Base-by-base conservation (phyloP, 2,329 filamentous ascomycete species). In the Atkinsonella hypoxylon region DNA sequence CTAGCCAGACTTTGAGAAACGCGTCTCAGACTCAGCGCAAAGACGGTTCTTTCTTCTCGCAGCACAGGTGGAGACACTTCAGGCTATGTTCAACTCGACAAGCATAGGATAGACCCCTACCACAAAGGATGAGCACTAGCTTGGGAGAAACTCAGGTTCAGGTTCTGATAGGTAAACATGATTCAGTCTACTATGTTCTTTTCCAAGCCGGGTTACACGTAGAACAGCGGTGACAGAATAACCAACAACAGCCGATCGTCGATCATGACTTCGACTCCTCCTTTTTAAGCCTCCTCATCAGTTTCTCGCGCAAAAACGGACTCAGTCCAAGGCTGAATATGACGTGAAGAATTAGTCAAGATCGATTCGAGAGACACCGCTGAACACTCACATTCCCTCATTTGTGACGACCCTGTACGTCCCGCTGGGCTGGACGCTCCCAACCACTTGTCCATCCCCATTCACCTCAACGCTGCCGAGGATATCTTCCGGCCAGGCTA, bases 401-500 rank as follows among this genome's bases (percentile, higher is more conserved):
- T 81, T 79, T 1, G 81, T 85, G 48, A 85, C 59, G 31, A 83
- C 68, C 38, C 82, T 75, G 61, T 83, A 84, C 4, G 78, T 83
- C 13, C 79, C 78, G 54, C 79, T 82, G 1, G 73, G 68, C 63
- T 81, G 73, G 55, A 78, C 77, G 55, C 72, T 74, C 20, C 79
- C 78, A 26, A 82, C 68, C 48, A 84, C 76, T 30, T 74, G 61
- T 0, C 82, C 82, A 7, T 66, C 56, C 1, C 70, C 71, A 59
- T 83, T 72, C 5, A 85, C 82, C 60, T 84, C 77, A 40, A 85
- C 72, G 55, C 81, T 85, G 38, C 82, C 82, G 49, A 86, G 68
- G 38, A 86, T 86, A 59, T 86, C 82, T 58, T 85, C 82, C 1
- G 82, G 81, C 72, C 78, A 84, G 2, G 82, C 80, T 60, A 85